Base-by-base conservation (phyloP, 2,329 filamentous ascomycete genomes). In the Trichoderma polysporum region DNA sequence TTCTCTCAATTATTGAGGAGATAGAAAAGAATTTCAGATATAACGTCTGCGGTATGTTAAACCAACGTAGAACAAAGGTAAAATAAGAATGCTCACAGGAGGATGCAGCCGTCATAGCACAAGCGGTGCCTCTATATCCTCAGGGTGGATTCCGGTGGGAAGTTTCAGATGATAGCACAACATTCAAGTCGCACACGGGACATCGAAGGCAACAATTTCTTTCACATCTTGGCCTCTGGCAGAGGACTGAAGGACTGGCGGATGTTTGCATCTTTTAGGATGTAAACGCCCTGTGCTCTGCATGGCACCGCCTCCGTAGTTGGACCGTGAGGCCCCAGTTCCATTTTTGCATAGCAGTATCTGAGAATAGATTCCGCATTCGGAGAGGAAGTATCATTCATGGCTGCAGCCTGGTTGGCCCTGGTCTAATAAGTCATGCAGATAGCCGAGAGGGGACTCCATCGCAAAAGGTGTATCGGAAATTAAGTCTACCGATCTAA, bases 91-190 rank as follows among this genome's bases (percentile, higher is more conserved):
- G 6, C 12, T n/a, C 12, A 19, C 22, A 29, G 19, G 22, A 15
- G 45, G 27, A 41, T 45, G 29, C n/a, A 56, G 25, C 25, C 41
- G 29, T 3, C 29, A 54, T 29, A 19, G 27, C 37, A 47, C 50
- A 47, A 47, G 29, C 12, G n/a, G 29, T 4, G 9, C 33, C 17
- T 64, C 37, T 56, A 35, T 9, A 41, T 31, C 35, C 13, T 15
- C 41, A 31, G 29, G 17, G 33, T 39, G 53, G 50, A 35, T 29
- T 65, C 37, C 29, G 39, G 57, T 12, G 1, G 39, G 22, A 47
- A 62, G 74, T 75, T 75, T 75, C 74, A 75, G 66, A 75, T 71
- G 69, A 74, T 74, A 68, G 72, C 70, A 76, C 74, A 73, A 69
- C 73, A 70, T 60, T 61, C 65, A 66, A 66, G 71, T 75, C 60